A percentile compares a stretch with the other conserved stretches of the same genome.
Evolutionary conservation across 495 filamentous ascomycete genomes (phyloP).

Genomic region (Penicillium cinerascens): DNA sequence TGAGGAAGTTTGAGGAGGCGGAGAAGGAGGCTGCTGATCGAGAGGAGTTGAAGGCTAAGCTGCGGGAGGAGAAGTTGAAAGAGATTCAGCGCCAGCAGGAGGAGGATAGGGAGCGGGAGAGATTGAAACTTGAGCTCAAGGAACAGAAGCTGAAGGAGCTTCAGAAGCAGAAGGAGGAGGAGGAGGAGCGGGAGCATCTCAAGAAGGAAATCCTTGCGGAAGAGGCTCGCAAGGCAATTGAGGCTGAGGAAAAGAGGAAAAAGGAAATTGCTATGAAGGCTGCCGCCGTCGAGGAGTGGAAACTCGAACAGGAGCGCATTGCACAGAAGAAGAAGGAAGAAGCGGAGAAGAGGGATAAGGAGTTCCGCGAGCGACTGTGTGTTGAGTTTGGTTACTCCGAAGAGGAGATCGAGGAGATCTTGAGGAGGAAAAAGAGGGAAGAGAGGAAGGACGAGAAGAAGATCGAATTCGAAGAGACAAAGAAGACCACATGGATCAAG

Average conservation of each 20-base stretch:
- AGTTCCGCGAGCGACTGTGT: constrained; percentile 41
- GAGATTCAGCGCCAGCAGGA: constrained; percentile 13
- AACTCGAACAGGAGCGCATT: constrained; percentile 49
- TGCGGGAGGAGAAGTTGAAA: constrained; percentile 24
- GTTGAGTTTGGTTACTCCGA: constrained; percentile 39
- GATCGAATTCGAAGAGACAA: constrained; percentile 46
- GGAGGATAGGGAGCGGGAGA: constrained; percentile 12
- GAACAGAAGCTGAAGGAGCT: constrained; percentile 27
- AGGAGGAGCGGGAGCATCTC: constrained; percentile 39
- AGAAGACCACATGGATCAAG: constrained; percentile 51
- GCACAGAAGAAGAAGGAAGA: constrained; percentile 27
- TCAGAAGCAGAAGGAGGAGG: constrained; percentile 40
- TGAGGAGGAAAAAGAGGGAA: constrained; percentile 53
- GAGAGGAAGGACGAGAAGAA: constrained; percentile 44
- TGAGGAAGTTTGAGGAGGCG: constrained; percentile 30
- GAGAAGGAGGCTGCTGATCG: constrained; percentile 30
- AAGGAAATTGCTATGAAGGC: constrained; percentile 50
- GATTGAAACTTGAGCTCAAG: constrained; percentile 27
- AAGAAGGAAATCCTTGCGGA: constrained; percentile 37
- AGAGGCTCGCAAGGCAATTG: constrained; percentile 28
- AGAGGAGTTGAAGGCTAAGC: constrained; percentile 21
- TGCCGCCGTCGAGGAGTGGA: constrained; percentile 54
- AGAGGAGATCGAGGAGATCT: constrained; percentile 52
- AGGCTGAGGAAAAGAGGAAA: constrained; percentile 39
- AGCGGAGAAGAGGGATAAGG: constrained; percentile 43